Conservation (phyloP, 1,139 yeast species). For the Blastobotrys malaysiensis region DNA sequence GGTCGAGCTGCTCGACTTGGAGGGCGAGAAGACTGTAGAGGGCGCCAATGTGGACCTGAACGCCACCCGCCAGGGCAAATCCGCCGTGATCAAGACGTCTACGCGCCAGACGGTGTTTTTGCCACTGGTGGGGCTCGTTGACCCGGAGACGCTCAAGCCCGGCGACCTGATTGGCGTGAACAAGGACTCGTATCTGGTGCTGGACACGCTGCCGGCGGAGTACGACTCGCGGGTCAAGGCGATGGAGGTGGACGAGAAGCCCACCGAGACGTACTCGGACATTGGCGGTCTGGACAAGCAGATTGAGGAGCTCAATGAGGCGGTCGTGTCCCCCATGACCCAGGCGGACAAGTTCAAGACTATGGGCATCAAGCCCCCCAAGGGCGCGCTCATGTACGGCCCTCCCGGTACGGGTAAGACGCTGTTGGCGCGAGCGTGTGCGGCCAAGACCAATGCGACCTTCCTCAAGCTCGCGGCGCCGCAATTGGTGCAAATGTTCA, state of each 20-base stretch:
- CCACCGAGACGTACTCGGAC: constrained; percentile 93
- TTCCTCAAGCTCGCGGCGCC: constrained; percentile 96
- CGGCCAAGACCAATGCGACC: constrained; percentile 98
- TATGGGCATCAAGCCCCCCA: constrained; percentile 93
- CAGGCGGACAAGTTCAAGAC: constrained; percentile 94
- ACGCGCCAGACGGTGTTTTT: constrained; percentile 95
- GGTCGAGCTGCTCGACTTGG: constrained; percentile 87
- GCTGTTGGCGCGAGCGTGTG: constrained; percentile 95
- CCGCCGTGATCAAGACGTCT: constrained; percentile 95
- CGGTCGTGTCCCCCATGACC: constrained; percentile 97
- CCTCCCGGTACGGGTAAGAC: constrained; percentile 99
- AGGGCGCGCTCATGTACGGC: constrained; percentile 98
- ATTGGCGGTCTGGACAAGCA: constrained; percentile 98
- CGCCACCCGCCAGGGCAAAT: constrained; percentile 89
- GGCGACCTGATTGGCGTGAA: constrained; percentile 97
- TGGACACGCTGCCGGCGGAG: constrained; percentile 94
- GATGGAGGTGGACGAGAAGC: constrained; percentile 98
- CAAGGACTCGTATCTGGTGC: constrained; percentile 88
- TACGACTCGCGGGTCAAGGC: constrained; percentile 97
- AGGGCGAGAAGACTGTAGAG: constrained; percentile 81
- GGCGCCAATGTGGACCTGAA: constrained; percentile 95
- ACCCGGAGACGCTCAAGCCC: constrained; percentile 81
- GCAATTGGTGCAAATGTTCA: constrained; percentile 96
- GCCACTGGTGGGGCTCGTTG: constrained; percentile 94
- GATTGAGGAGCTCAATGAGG: constrained; percentile 95